Percentiles rank a stretch among this genome's conserved stretches.
Evolutionary conservation across 768 basidiomycete genomes (phyloP).

Genomic region (Psilocybe cyanescens): DNA sequence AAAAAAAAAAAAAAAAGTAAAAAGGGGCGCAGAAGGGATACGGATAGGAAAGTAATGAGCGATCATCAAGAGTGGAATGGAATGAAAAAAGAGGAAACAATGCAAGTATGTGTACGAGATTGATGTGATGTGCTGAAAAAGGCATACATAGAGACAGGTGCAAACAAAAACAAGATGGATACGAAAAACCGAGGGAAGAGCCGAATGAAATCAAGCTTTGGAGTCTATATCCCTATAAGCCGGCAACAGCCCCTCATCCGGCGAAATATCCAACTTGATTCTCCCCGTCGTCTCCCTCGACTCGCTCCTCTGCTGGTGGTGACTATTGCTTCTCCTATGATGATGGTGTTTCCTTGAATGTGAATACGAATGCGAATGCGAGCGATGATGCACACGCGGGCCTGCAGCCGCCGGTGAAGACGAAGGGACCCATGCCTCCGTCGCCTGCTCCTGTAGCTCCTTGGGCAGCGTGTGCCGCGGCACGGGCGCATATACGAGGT

Average conservation of each 20-base stretch:
- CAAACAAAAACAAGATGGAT: background rate
- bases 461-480: conserved; percentile 58
- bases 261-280: conserved; percentile 47
- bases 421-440: conserved; percentile 67
- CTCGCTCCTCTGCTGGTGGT: conserved; percentile 24
- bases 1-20: too few species aligned
- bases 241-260: conserved; percentile 50
- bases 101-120: too few species aligned
- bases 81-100: too few species aligned
- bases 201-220: conserved; percentile 14
- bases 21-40: too few species aligned
- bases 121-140: background rate
- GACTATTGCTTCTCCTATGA: conserved; percentile 21
- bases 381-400: background rate
- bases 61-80: too few species aligned
- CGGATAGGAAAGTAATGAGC: too few species aligned
- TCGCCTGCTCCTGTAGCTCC: conserved; percentile 56
- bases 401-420: conserved; percentile 21
- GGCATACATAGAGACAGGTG: background rate
- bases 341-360: conserved; percentile 22
- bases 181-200: background rate
- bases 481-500: conserved; percentile 74
- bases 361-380: background rate
- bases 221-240: conserved; percentile 18
- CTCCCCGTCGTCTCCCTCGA: conserved; percentile 36